phyloP scores from a whole-genome alignment of 2,329 filamentous ascomycete species.

The Aspergillus luchuensis region DNA sequence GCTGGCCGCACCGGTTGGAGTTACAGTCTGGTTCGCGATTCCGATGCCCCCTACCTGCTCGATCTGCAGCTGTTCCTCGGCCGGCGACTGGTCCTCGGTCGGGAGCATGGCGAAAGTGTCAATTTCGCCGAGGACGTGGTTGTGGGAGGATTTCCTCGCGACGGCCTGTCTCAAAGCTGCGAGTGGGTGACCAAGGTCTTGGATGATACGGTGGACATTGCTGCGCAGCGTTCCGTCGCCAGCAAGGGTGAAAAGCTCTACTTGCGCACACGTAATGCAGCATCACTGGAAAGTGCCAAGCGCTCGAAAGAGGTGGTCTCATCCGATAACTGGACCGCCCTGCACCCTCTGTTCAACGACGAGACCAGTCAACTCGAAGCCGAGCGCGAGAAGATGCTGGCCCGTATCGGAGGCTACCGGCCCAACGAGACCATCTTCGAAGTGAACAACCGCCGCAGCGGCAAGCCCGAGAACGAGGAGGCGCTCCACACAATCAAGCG shows the following conservation, averaged over 20 bases:
- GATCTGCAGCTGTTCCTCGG: conserved; percentile 94
- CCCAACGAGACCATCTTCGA: conserved; percentile 97
- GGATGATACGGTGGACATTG: conserved; percentile 73
- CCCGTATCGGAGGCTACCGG: conserved; percentile 82
- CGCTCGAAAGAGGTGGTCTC: conserved; percentile 76
- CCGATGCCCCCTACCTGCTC: conserved; percentile 86
- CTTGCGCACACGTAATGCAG: conserved; percentile 82
- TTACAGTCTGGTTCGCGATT: conserved; percentile 86
- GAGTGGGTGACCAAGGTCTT: conserved; percentile 85
- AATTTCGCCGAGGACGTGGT: conserved; percentile 84
- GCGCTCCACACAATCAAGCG: conserved; percentile 55
- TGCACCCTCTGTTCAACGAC: conserved; percentile 79
- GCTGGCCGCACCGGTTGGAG: conserved; percentile 92
- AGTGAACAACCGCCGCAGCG: conserved; percentile 74
- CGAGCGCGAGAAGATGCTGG: conserved; percentile 81
- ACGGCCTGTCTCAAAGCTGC: conserved; percentile 70
- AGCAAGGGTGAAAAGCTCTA: conserved; percentile 92
- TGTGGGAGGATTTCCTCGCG: conserved; percentile 73
- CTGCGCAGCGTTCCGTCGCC: conserved; percentile 70
- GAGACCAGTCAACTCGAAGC: conserved; percentile 64
- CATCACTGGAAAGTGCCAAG: conserved; percentile 87
- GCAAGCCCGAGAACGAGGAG: conserved; percentile 70
- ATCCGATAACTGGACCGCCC: conserved; percentile 69
- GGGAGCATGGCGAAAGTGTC: conserved; percentile 58
- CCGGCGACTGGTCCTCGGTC: conserved; percentile 76